Evolutionary conservation across 2,329 filamentous ascomycete genomes (phyloP), one percentile per base, ranked within the genome.

Genomic region (Scytalidium sp.): DNA sequence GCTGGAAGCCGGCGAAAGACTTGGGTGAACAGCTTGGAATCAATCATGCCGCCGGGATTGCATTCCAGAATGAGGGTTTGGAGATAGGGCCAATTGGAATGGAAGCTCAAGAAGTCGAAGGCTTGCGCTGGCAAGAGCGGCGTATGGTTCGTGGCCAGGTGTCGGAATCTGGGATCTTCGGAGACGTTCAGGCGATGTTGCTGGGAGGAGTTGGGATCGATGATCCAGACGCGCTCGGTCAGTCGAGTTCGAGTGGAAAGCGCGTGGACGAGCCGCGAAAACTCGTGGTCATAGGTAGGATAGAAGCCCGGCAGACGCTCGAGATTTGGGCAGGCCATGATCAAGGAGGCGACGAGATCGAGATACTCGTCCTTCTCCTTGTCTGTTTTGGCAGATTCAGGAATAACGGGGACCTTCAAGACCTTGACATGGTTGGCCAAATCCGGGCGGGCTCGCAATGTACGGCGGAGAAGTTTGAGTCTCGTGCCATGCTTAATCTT

Each of bases 281-380:
- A 83, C 1, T 73, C 71, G 63, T 83, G 78, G 48, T 78, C 70
- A 60, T 84, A 83, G 3, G 67, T 64, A 2, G 75, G 72, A 48
- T 79, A 72, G 36, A 79, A 76, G 1, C 82, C 81, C 10, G 74
- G 67, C 6, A 86, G 67, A 45, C 74, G 71, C 65, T 86, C 82
- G 10, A 87, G 68, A 55, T 85, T 85, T 2, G 83, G 83, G 50
- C 82, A 86, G 0, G 80, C 76, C 81, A 84, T 83, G 50, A 86
- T 71, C 20, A 86, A 65, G 4, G 82, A 77, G 0, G 82, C 81
- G 2, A 84, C 71, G 3, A 81, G 63, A 55, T 83, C 75, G 51
- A 81, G 73, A 58, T 85, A 85, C 42, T 76, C 70, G 29, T 76
- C 74, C 10, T 69, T 58, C 19, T 67, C 64, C 25, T 59, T 59